These are phyloP conservation scores for Phytophthora cactorum DNA, from an alignment of 352 stramenopile species.

Conservation along the genomic window DNA sequence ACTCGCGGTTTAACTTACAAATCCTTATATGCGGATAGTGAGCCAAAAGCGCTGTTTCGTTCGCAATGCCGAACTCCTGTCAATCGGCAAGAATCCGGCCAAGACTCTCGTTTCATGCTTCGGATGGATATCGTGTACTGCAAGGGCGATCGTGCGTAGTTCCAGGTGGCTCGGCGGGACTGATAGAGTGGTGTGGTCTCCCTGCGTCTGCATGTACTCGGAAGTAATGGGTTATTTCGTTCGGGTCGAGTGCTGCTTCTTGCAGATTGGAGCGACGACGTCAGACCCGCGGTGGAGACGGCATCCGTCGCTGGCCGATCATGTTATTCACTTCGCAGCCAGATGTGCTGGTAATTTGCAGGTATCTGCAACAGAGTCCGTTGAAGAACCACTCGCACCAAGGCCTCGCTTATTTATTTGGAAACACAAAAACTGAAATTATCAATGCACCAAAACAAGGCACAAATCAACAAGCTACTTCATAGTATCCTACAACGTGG, in stretches of 20 bases:
- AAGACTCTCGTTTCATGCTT: too few relatives aligned
- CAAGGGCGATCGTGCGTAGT: background rate
- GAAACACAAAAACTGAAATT: background rate
- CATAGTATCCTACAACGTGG: background rate
- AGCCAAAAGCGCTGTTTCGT: background rate
- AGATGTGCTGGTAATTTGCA: background rate
- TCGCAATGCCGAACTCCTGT: constrained; percentile 10
- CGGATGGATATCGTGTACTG: too few relatives aligned
- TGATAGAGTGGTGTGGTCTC: background rate
- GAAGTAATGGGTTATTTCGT: too few relatives aligned
- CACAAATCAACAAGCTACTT: background rate
- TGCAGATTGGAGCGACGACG: too few relatives aligned
- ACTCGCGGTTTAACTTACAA: constrained; percentile 21
- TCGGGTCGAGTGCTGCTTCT: too few relatives aligned
- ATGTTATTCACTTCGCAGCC: too few relatives aligned
- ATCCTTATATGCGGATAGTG: constrained; percentile 13
- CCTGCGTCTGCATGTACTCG: too few relatives aligned
- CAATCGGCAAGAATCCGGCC: background rate
- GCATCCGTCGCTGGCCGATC: too few relatives aligned
- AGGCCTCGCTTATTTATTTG: background rate
- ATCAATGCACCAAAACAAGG: background rate
- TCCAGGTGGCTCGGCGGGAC: background rate
- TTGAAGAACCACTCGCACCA: too few relatives aligned
- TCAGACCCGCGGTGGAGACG: too few relatives aligned
- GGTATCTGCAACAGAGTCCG: background rate